Conservation (phyloP, 306 rosid genomes). For the Biancaea sappan region DNA sequence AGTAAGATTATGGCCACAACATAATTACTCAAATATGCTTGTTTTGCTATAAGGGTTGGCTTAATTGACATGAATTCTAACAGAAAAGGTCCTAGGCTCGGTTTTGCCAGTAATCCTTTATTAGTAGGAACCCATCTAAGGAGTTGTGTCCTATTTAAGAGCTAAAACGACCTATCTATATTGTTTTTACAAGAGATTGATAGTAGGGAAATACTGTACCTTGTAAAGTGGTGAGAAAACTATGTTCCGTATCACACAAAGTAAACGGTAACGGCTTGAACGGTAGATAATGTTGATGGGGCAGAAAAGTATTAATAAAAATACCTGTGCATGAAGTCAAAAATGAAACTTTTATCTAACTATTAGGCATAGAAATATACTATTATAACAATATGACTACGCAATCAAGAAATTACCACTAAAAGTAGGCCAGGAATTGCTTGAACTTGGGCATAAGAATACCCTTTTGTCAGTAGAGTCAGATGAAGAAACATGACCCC, state of each 20-base stretch:
- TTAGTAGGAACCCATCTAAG: neutral
- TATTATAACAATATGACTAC: neutral
- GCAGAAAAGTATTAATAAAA: conserved; percentile 66
- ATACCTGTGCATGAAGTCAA: conserved; percentile 52
- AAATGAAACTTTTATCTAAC: conserved; percentile 11
- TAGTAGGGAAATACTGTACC: conserved; percentile 53
- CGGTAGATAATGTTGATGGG: conserved; percentile 78
- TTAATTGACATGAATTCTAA: neutral
- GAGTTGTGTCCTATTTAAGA: neutral
- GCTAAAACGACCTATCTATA: too few relatives aligned
- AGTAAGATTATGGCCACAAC: neutral
- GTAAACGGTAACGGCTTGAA: conserved; percentile 78
- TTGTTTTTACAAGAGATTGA: conserved; percentile 8
- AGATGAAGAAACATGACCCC: conserved; percentile 86
- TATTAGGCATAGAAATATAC: neutral
- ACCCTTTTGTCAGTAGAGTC: conserved; percentile 70
- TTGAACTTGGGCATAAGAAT: conserved; percentile 73
- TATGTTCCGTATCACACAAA: conserved; percentile 85
- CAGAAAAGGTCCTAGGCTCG: neutral
- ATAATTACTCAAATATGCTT: neutral
- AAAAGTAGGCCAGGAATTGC: conserved; percentile 81
- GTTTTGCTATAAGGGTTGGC: neutral
- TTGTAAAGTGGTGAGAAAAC: conserved; percentile 89
- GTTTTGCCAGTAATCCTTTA: neutral
- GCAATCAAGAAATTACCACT: conserved; percentile 55